Evolutionary conservation across 1,284 basidiomycete species (phyloP).

Genomic region (Tilletia indica): DNA sequence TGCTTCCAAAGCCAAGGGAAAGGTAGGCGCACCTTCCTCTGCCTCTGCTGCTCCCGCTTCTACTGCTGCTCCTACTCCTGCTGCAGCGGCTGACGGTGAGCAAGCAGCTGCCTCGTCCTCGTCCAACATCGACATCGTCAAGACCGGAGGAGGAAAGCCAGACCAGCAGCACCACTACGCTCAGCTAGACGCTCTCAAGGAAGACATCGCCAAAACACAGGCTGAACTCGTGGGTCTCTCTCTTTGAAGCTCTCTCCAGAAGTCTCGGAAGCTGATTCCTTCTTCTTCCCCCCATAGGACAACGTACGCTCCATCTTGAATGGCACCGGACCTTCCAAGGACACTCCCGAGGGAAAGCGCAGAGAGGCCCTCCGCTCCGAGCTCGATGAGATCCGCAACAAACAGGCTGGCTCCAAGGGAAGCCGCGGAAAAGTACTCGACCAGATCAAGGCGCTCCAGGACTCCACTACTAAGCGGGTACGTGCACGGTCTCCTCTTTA

Average conservation of each 20-base stretch:
- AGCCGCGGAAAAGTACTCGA: constrained; percentile 75
- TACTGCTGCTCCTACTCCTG: not conserved
- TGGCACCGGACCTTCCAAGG: constrained; percentile 44
- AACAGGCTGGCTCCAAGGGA: constrained; percentile 78
- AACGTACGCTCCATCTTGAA: constrained; percentile 68
- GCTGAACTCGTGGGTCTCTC: constrained; percentile 40
- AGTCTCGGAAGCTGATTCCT: constrained; percentile 12
- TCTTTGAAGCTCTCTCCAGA: not conserved
- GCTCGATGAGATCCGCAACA: constrained; percentile 73
- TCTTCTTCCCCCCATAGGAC: constrained; percentile 60
- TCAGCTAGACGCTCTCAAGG: constrained; percentile 50
- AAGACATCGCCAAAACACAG: constrained; percentile 45
- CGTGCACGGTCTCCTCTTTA: not conserved
- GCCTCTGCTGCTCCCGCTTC: not conserved
- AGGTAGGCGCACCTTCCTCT: not conserved
- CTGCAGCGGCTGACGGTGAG: not conserved
- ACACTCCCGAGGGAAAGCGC: constrained; percentile 66
- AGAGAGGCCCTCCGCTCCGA: constrained; percentile 75
- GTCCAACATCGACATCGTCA: constrained; percentile 38
- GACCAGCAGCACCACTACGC: constrained; percentile 45
- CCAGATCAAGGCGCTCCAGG: constrained; percentile 78
- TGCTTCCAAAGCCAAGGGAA: not conserved
- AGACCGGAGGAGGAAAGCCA: constrained; percentile 51
- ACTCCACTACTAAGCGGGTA: constrained; percentile 79
- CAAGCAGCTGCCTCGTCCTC: not conserved